Percentiles rank a stretch among this genome's conserved stretches.
Evolutionary conservation across 306 rosid species (phyloP).

Genomic region (Trifolium subterraneum): DNA sequence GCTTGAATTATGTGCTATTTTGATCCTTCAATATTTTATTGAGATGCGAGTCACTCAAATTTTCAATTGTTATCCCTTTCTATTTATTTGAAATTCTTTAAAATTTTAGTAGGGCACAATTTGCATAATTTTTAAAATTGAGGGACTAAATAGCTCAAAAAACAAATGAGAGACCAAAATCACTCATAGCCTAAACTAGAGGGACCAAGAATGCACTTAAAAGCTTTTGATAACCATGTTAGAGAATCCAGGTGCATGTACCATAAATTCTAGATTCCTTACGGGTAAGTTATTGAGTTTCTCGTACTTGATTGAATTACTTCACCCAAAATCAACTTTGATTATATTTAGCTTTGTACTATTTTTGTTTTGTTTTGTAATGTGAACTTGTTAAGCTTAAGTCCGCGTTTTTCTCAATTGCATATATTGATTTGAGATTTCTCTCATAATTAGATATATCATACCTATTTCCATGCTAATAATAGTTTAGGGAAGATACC

Average conservation of each 20-base stretch:
- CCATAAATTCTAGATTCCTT: no score
- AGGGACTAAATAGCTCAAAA: background rate
- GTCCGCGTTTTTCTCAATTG: constrained; percentile 1
- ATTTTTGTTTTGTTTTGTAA: background rate
- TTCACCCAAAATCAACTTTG: background rate
- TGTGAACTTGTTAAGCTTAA: constrained; percentile 7
- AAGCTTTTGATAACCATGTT: background rate
- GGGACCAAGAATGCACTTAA: background rate
- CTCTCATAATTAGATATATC: constrained; percentile 15
- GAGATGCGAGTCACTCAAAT: background rate
- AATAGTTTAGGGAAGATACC: constrained; percentile 9
- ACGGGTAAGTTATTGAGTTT: background rate
- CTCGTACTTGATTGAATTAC: background rate
- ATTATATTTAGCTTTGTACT: background rate
- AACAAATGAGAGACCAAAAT: background rate
- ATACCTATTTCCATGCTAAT: background rate
- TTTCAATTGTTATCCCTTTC: background rate
- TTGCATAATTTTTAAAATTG: background rate
- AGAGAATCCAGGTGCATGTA: background rate
- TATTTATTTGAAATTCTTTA: no score
- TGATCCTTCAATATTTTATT: background rate
- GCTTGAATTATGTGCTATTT: background rate
- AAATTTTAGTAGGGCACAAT: background rate
- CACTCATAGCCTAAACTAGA: background rate
- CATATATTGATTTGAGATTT: constrained; percentile 31